A percentile compares a stretch with the other conserved stretches of the same genome.
Conservation (phyloP, 1,284 basidiomycete genomes). For the Schizophyllum amplum region DNA sequence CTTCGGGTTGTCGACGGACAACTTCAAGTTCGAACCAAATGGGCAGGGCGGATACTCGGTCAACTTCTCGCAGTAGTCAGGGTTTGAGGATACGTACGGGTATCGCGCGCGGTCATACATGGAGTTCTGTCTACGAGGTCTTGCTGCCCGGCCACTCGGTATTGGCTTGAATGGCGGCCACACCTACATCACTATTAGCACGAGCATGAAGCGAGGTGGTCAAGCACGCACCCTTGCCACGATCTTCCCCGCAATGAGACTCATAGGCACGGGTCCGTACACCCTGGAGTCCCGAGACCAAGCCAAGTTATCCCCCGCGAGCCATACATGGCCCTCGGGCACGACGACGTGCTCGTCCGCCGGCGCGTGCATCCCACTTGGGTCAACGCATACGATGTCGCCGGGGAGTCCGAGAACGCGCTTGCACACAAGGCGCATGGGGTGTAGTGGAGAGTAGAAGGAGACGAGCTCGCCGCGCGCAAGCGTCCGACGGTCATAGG, state of each 20-base stretch:
- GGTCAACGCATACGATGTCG: constrained; percentile 87
- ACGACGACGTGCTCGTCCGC: constrained; percentile 66
- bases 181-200: constrained; percentile 29
- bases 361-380: constrained; percentile 49
- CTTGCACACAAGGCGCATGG: constrained; percentile 76
- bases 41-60: constrained; percentile 92
- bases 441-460: constrained; percentile 68
- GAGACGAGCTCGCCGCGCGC: constrained; percentile 79
- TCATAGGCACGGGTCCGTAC: constrained; percentile 90
- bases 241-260: constrained; percentile 72
- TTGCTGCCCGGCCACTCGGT: not conserved
- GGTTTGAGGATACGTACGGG: no score
- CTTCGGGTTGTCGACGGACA: constrained; percentile 85
- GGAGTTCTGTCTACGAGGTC: not conserved
- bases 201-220: constrained; percentile 1
- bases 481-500: constrained; percentile 45
- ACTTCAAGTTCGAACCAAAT: constrained; percentile 92
- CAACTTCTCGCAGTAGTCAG: constrained; percentile 58
- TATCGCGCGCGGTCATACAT: no score
- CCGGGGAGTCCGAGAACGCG: constrained; percentile 87
- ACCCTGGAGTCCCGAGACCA: constrained; percentile 81
- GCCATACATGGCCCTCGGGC: constrained; percentile 86
- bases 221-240: constrained; percentile 57
- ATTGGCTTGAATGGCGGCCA: constrained; percentile 32
- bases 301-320: constrained; percentile 84